These are phyloP conservation scores for Daldinia bambusicola DNA, from an alignment of 495 filamentous ascomycete genomes.

Conservation along the genomic window DNA sequence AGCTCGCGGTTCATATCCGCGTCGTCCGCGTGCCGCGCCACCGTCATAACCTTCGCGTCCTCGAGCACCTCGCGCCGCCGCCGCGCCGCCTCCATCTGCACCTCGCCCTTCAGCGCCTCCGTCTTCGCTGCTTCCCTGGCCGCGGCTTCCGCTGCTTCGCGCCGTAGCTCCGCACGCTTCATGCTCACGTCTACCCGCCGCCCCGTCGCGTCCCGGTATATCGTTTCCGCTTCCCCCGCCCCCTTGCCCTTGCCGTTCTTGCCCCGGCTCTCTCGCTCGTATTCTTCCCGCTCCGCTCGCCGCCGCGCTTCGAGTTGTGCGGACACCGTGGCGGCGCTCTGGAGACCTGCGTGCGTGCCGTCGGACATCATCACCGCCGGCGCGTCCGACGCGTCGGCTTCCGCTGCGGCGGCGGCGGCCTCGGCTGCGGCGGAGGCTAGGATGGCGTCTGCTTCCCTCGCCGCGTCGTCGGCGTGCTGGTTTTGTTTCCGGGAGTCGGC, in stretches of 20 bases:
- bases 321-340: conserved; percentile 81
- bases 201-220: conserved; percentile 93
- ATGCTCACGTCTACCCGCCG: conserved; percentile 90
- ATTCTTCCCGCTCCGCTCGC: conserved; percentile 59
- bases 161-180: conserved; percentile 84
- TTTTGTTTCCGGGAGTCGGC: no score
- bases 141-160: conserved; percentile 75
- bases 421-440: conserved; percentile 78
- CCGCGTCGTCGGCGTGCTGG: conserved; percentile 58
- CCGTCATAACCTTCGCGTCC: conserved; percentile 80
- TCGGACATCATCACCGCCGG: conserved; percentile 76
- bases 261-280: conserved; percentile 43
- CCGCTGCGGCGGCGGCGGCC: conserved; percentile 61
- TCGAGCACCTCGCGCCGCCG: conserved; percentile 67
- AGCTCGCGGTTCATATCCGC: conserved; percentile 84
- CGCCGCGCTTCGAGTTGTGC: conserved; percentile 71
- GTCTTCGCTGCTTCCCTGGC: conserved; percentile 68
- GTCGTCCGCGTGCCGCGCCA: conserved; percentile 85
- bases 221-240: conserved; percentile 72
- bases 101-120: conserved; percentile 81
- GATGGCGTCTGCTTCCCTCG: conserved; percentile 81
- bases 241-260: background rate
- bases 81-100: conserved; percentile 72
- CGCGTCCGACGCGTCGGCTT: conserved; percentile 43
- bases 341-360: conserved; percentile 86